Base-by-base conservation (phyloP, 108 stramenopile genomes). In the Chaetoceros tenuissimus region DNA sequence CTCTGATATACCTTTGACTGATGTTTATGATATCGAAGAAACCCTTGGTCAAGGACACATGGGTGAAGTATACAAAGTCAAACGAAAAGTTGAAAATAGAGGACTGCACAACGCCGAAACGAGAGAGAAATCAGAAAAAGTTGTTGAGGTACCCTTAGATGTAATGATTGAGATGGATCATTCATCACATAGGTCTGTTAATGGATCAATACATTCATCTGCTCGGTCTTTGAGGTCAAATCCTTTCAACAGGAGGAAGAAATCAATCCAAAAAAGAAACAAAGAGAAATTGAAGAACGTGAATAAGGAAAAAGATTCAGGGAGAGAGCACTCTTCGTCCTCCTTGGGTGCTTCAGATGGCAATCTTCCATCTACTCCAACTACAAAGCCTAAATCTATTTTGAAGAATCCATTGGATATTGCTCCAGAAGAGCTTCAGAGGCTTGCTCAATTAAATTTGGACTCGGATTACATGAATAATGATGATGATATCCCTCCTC, bases 41-140 rank as follows among this genome's bases (percentile, higher is more conserved):
- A 45, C 69, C 0, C 31, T 77, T 3, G 75, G 75, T 1, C 66
- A 67, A 0, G 75, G 75, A 0, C 68, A 69, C 61, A 77, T 77
- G 75, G 75, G 75, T 20, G 75, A 77, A 40, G 72, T 73, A 10
- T 77, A 68, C 48, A 77, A 71, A 5, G 75, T 77, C 25, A 45
- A 67, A 21, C 62, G 74, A n/a, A 75, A 75, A 22, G 34, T 40
- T 5, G 50, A 51, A 51, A 25, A 25, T 22, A 20, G 50, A 25
- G 25, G 2, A 3, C 17, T 51, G 3, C 50, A 51, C 50, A 51
- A 51, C 24, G 24, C 22, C 1, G 50, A 23, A 24, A 51, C 50
- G 3, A 20, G 50, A 40, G 34, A 40, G 13, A 40, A 40, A 13
- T 5, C 34, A 5, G 5, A 5, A 10, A 10, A 5, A 5, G 34